Evolutionary conservation across 2,329 filamentous ascomycete species (phyloP).

Genomic region (Lachnellula cervina): DNA sequence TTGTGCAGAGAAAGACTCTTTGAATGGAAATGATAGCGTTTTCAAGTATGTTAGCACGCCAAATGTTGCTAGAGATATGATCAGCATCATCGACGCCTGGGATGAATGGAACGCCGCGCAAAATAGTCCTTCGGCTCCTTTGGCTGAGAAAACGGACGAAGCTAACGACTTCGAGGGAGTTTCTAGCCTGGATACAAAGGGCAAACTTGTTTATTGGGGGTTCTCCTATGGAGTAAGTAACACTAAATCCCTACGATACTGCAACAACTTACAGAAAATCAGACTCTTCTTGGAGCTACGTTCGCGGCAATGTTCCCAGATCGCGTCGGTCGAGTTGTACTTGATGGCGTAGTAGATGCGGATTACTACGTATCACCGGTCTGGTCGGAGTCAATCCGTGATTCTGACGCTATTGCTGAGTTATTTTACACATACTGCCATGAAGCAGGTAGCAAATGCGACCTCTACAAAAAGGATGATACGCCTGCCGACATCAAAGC

Average conservation of each 20-base stretch:
- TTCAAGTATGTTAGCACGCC: slow-evolving; percentile 30
- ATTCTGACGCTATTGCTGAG: slow-evolving; percentile 25
- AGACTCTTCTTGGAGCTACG: slow-evolving; percentile 37
- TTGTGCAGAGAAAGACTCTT: slow-evolving; percentile 34
- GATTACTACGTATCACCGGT: slow-evolving; percentile 23
- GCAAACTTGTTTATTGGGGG: slow-evolving; percentile 40
- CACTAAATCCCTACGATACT: not conserved
- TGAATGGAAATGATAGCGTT: slow-evolving; percentile 27
- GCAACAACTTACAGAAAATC: not conserved
- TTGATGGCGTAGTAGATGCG: slow-evolving; percentile 28
- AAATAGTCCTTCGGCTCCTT: not conserved
- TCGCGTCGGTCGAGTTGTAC: slow-evolving; percentile 39
- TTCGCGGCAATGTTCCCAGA: slow-evolving; percentile 43
- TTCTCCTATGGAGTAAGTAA: slow-evolving; percentile 42
- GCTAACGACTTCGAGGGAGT: not conserved
- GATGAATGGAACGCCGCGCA: slow-evolving; percentile 21
- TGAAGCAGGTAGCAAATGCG: slow-evolving; percentile 30
- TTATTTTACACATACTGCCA: slow-evolving; percentile 30
- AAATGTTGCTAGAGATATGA: slow-evolving; percentile 35
- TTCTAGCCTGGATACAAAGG: slow-evolving; percentile 17
- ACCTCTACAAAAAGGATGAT: slow-evolving; percentile 22
- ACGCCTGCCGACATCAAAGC: slow-evolving; percentile 19
- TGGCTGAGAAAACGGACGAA: not conserved
- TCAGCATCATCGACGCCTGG: slow-evolving; percentile 33
- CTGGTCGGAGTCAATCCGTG: slow-evolving; percentile 19